Evolutionary conservation across 495 filamentous ascomycete genomes (phyloP), one percentile per base, ranked within the genome.

Genomic region (Durotheca rogersii): DNA sequence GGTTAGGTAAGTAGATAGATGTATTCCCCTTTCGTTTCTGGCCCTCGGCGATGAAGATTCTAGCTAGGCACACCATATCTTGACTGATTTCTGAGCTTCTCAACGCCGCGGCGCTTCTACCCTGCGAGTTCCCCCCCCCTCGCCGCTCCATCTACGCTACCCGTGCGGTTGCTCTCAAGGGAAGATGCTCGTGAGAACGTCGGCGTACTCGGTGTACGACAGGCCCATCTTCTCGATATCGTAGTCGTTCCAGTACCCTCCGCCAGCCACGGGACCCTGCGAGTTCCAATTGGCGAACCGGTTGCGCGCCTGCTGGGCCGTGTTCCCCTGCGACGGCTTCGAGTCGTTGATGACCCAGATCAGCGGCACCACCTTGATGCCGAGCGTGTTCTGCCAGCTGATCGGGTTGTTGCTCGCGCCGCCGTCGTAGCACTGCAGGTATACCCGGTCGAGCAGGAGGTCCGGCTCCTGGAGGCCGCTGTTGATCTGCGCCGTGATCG

Each of bases 211-310:
- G n/a, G 48, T 50, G 29, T 74, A 72, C 20, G 68, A 71, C 31
- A 68, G 38, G 9, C 48, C 41, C 62, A 72, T 73, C 60, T 72
- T 72, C 56, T 73, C 72, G 30, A 74, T 73, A 39, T 74, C 72
- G 34, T 64, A 72, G 41, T 74, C 69, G 41, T 74, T 74, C 70
- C 70, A 74, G 43, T 69, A 72, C 1, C 72, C 72, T 1, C 68
- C 72, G 0, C 71, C 72, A 2, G 61, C 69, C 16, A 74, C 45
- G 1, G 58, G 45, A 5, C 55, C 52, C 20, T 49, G 31, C 16
- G 39, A 30, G 19, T 58, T 58, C 71, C 71, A 74, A n/a, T 41
- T 23, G 0, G 53, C 17, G 23, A 74, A 71, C 38, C 43, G 60
- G 0, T 52, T 47, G 43, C 38, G 30, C n/a, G 70, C 71, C 42